A percentile compares a stretch with the other conserved stretches of the same genome.
These are phyloP conservation scores for Aphanocladium album DNA, from an alignment of 2,329 filamentous ascomycete species.

Conservation along the genomic window DNA sequence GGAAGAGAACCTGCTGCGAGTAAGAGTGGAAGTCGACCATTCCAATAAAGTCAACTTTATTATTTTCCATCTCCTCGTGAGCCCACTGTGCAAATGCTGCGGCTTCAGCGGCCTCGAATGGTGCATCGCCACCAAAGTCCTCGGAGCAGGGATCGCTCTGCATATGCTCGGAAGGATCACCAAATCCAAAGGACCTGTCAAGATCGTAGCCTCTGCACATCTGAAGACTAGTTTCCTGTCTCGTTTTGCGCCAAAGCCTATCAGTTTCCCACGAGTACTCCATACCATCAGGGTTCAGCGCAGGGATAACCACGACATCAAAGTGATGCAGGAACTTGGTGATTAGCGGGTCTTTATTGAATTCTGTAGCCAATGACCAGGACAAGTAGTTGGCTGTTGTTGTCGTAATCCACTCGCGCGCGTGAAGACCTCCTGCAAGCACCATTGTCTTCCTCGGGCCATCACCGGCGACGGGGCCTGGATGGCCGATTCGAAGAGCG, in stretches of 20 bases:
- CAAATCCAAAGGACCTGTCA: conserved; percentile 78
- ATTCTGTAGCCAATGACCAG: conserved; percentile 79
- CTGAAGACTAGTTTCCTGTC: conserved; percentile 73
- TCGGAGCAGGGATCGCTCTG: conserved; percentile 82
- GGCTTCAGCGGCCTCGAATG: conserved; percentile 81
- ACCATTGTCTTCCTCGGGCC: conserved; percentile 68
- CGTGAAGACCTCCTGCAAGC: conserved; percentile 82
- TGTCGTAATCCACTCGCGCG: conserved; percentile 92
- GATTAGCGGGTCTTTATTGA: conserved; percentile 66
- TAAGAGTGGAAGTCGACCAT: conserved; percentile 92
- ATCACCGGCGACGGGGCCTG: conserved; percentile 36
- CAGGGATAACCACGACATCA: conserved; percentile 84
- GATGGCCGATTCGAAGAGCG: conserved; percentile 69
- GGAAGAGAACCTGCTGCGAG: conserved; percentile 90
- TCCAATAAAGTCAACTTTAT: conserved; percentile 72
- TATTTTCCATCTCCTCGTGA: conserved; percentile 65
- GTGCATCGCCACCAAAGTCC: conserved; percentile 74
- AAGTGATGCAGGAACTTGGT: conserved; percentile 77
- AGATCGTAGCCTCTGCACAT: conserved; percentile 88
- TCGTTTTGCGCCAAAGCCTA: conserved; percentile 90
- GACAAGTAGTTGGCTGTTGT: conserved; percentile 88
- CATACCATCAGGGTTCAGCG: conserved; percentile 89
- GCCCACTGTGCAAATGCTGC: conserved; percentile 75
- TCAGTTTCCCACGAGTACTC: conserved; percentile 90
- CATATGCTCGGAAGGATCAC: conserved; percentile 67